Percentiles rank a stretch among this genome's conserved stretches.
phyloP scores from a whole-genome alignment of 2,329 filamentous ascomycete species.

The Tolypocladium endophyticum region DNA sequence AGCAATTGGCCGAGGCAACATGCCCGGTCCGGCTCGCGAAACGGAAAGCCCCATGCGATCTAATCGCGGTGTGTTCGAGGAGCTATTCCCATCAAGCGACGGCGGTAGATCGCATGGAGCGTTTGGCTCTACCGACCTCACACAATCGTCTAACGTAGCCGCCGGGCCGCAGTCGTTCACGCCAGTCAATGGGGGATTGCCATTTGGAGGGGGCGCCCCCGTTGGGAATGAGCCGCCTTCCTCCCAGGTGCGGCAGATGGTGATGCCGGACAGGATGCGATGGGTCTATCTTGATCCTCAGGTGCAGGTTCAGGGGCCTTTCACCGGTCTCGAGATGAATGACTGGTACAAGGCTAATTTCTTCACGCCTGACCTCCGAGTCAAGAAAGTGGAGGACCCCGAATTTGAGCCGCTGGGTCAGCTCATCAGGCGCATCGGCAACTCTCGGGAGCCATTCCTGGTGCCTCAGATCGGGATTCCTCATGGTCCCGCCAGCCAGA shows the following conservation, averaged over 20 bases:
- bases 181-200: slow-evolving; percentile 21
- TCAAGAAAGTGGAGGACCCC: slow-evolving; percentile 86
- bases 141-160: slow-evolving; percentile 21
- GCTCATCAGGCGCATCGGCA: slow-evolving; percentile 89
- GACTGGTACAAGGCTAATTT: slow-evolving; percentile 99
- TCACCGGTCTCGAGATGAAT: slow-evolving; percentile 96
- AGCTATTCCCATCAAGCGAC: slow-evolving; percentile 34
- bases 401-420: slow-evolving; percentile 95
- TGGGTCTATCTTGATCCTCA: slow-evolving; percentile 98
- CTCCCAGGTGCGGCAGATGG: slow-evolving; percentile 77
- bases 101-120: slow-evolving; percentile 19
- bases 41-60: slow-evolving; percentile 48
- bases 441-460: slow-evolving; percentile 92
- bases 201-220: slow-evolving; percentile 23
- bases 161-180: slow-evolving; percentile 23
- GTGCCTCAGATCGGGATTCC: slow-evolving; percentile 94
- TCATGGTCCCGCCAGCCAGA: slow-evolving; percentile 61
- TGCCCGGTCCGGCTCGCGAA: slow-evolving; percentile 44
- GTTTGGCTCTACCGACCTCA: slow-evolving; percentile 27
- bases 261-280: slow-evolving; percentile 97
- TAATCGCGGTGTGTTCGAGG: slow-evolving; percentile 45
- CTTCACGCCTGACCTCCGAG: slow-evolving; percentile 86
- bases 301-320: slow-evolving; percentile 84
- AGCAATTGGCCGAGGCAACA: slow-evolving; percentile 53
- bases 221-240: slow-evolving; percentile 40